Percentiles rank a stretch among this genome's conserved stretches.
These are phyloP conservation scores for Candida mattraensis DNA, from an alignment of 805 yeast genomes.

Conservation along the genomic window DNA sequence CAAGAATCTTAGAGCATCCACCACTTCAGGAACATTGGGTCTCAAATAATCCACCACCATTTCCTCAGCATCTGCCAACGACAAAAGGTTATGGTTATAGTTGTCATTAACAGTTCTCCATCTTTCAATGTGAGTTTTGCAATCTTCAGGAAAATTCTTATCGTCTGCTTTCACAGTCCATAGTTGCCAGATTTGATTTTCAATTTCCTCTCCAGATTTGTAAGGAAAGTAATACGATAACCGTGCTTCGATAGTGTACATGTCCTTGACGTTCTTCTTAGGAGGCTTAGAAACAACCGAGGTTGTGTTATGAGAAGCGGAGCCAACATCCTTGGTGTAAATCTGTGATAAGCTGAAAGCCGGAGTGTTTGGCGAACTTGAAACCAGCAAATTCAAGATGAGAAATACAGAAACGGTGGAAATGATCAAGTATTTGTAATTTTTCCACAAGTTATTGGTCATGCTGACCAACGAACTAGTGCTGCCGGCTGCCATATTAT, in stretches of 20 bases:
- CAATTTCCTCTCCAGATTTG: slow-evolving; percentile 26
- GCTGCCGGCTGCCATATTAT: slow-evolving; percentile 15
- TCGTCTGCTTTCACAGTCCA: slow-evolving; percentile 32
- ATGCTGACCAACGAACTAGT: slow-evolving; percentile 6
- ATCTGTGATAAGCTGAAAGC: slow-evolving; percentile 18
- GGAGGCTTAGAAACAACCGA: slow-evolving; percentile 19
- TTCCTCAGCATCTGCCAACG: slow-evolving; percentile 31
- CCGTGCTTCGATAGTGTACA: slow-evolving; percentile 32
- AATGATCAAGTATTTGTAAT: slow-evolving; percentile 23
- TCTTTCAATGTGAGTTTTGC: slow-evolving; percentile 33
- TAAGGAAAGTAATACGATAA: slow-evolving; percentile 32
- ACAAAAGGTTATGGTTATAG: slow-evolving; percentile 31
- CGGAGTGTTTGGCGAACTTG: slow-evolving; percentile 13
- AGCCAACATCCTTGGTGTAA: slow-evolving; percentile 22
- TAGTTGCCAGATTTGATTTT: slow-evolving; percentile 32
- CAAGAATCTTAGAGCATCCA: slow-evolving; percentile 47
- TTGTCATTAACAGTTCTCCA: slow-evolving; percentile 34
- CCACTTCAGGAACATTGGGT: slow-evolving; percentile 47
- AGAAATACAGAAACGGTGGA: slow-evolving; percentile 23
- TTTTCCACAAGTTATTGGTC: slow-evolving; percentile 19
- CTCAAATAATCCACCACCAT: slow-evolving; percentile 28
- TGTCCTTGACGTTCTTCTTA: slow-evolving; percentile 28
- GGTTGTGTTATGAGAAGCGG: slow-evolving; percentile 15
- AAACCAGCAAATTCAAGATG: slow-evolving; percentile 21
- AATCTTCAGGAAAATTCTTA: slow-evolving; percentile 30